Evolutionary conservation across 257 asterid genomes (phyloP).

Genomic region (Gentiana dahurica): DNA sequence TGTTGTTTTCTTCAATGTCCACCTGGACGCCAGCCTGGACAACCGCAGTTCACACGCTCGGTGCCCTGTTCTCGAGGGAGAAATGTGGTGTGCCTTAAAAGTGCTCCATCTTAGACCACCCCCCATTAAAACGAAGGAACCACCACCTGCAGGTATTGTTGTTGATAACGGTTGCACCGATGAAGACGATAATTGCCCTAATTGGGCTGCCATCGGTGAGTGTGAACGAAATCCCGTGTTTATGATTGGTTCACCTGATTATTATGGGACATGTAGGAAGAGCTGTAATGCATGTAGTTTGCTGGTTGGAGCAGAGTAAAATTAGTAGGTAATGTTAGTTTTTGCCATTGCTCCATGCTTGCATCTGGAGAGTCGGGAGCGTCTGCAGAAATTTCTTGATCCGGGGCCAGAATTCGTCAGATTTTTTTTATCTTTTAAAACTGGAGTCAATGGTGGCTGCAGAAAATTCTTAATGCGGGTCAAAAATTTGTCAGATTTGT

Average conservation of each 20-base stretch:
- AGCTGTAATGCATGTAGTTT: conserved; percentile 66
- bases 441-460: too few relatives aligned
- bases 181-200: conserved; percentile 71
- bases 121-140: conserved; percentile 14
- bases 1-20: conserved; percentile 50
- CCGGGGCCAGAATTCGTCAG: too few relatives aligned
- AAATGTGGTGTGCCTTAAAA: conserved; percentile 69
- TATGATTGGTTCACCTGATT: conserved; percentile 85
- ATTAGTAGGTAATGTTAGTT: too few relatives aligned
- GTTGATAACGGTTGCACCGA: conserved; percentile 42
- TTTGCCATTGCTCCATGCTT: too few relatives aligned
- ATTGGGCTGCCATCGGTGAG: conserved; percentile 88
- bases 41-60: conserved; percentile 45
- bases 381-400: too few relatives aligned
- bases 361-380: too few relatives aligned
- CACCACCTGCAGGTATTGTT: neutral
- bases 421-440: too few relatives aligned
- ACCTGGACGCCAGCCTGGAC: conserved; percentile 66
- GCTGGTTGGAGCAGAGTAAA: neutral
- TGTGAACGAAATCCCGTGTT: conserved; percentile 62
- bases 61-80: conserved; percentile 61
- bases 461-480: too few relatives aligned
- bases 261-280: conserved; percentile 84
- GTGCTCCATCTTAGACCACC: conserved; percentile 25
- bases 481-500: too few relatives aligned